Base-by-base conservation (phyloP, 2,329 filamentous ascomycete genomes). In the Penicillium sp. region DNA sequence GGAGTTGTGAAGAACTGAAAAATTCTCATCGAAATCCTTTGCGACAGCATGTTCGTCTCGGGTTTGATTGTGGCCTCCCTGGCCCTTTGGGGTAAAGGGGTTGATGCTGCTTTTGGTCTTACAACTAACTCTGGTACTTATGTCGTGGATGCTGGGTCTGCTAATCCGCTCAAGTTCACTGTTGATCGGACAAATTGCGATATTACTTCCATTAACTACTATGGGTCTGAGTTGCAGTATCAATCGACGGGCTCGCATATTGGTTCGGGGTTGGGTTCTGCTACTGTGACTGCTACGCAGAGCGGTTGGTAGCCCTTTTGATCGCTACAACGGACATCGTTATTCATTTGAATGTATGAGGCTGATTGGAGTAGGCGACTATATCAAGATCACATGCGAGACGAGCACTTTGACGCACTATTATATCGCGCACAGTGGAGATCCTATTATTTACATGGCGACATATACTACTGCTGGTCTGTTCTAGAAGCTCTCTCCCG, bases 391-490 rank as follows among this genome's bases (percentile, higher is more conserved):
- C 40, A 87, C 84, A 14, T 88, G 86, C 68, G 81, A 79, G 8
- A 85, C 85, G 0, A 79, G 77, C 48, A 87, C 82, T n/a, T 75
- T 89, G 60, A 89, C 84, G 0, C 87, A 89, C 40, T 89, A 89
- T 75, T 82, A 86, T 65, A 83, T 89, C 5, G 83, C 86, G 13
- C 82, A 81, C 60, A 81, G 83, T 55, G 86, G 87, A n/a, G 84
- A 87, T 56, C 80, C 83, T 60, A 84, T 80, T 30, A 81, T 89
- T 61, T 85, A 83, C 70, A 82, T 87, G 79, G 85, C 84, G 6
- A 89, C 87, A 2, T 80, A 89, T 69, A 89, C 84, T 59, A 86
- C 82, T 0, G 82, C 68, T 6, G 74, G 75, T 70, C 55, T 62
- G 69, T 67, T 3, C 4, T 62, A 10, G 19, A 22, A 22, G 19